A percentile compares a stretch with the other conserved stretches of the same genome.
phyloP scores from a whole-genome alignment of 2,329 filamentous ascomycete species.

The Talaromyces sp. region DNA sequence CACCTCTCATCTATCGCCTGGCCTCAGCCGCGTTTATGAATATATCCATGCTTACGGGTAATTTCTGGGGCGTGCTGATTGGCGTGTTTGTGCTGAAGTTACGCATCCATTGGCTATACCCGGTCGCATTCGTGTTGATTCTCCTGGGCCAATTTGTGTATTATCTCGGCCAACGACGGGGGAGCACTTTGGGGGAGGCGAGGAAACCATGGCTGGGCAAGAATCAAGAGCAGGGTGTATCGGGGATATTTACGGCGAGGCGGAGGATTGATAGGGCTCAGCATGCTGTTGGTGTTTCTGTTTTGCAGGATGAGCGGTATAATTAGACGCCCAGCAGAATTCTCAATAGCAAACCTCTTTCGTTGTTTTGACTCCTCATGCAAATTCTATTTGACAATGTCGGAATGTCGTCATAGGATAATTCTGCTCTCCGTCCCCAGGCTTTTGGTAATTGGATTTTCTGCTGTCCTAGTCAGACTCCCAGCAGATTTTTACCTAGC shows the following conservation, averaged over 20 bases:
- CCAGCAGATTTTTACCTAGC: too few relatives aligned
- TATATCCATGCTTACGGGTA: constrained; percentile 86
- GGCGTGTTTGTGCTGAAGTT: constrained; percentile 82
- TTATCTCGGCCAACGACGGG: constrained; percentile 62
- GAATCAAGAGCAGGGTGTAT: constrained; percentile 76
- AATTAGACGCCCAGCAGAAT: not conserved
- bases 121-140: constrained; percentile 91
- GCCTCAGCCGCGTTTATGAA: constrained; percentile 93
- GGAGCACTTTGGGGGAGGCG: constrained; percentile 77
- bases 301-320: not conserved
- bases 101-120: constrained; percentile 83
- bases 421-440: too few relatives aligned
- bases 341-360: too few relatives aligned
- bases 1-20: constrained; percentile 84
- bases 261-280: constrained; percentile 55
- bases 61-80: constrained; percentile 96
- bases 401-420: too few relatives aligned
- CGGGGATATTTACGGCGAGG: constrained; percentile 82
- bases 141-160: constrained; percentile 82
- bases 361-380: too few relatives aligned
- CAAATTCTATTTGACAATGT: too few relatives aligned
- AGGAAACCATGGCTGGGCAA: constrained; percentile 93
- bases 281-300: constrained; percentile 1
- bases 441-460: too few relatives aligned
- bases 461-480: too few relatives aligned